Conservation (phyloP, 2,329 filamentous ascomycete genomes). For the Trichoderma lentiforme region DNA sequence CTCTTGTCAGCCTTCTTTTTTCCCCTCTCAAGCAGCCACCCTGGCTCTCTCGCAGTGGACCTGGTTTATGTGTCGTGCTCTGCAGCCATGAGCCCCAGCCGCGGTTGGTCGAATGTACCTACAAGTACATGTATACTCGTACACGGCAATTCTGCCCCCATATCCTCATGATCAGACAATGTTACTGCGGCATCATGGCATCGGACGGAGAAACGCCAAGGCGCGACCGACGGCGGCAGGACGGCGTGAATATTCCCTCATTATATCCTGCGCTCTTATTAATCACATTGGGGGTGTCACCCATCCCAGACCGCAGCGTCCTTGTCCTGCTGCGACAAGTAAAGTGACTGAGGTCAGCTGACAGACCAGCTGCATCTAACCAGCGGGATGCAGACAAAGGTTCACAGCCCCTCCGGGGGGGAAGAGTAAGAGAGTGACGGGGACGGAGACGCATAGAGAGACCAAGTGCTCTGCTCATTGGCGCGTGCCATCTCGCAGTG, state of each 20-base stretch:
- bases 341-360: conserved; percentile 17
- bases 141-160: not conserved
- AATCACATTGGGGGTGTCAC: conserved; percentile 6
- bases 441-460: too few species aligned
- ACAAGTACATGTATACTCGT: not conserved
- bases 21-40: not conserved
- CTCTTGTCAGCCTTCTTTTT: conserved; percentile 5
- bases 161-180: not conserved
- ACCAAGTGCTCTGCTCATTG: not conserved
- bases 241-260: conserved; percentile 6
- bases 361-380: conserved; percentile 9
- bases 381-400: not conserved
- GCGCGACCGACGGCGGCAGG: not conserved
- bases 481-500: not conserved
- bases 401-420: not conserved
- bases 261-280: not conserved
- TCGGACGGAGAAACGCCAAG: not conserved
- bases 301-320: not conserved
- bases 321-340: not conserved
- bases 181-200: not conserved
- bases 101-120: not conserved
- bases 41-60: not conserved
- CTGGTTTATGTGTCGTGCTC: not conserved
- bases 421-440: not conserved
- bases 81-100: not conserved